phyloP scores from a whole-genome alignment of 345 rosid species.

The Eucalyptus regnans region DNA sequence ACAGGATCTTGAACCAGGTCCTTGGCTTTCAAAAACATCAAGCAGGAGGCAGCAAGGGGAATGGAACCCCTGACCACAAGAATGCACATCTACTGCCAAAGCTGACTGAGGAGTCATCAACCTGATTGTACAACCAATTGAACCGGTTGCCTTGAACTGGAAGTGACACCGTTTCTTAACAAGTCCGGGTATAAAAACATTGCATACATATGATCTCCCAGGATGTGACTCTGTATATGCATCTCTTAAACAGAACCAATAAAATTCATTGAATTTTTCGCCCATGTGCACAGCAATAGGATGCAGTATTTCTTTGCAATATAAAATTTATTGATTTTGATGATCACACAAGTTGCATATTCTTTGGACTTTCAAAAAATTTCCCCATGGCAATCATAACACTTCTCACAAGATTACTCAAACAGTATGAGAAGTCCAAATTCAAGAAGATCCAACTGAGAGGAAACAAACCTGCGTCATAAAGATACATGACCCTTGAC shows the following conservation, averaged over 20 bases:
- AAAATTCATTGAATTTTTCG: neutral
- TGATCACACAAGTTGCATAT: neutral
- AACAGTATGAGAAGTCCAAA: neutral
- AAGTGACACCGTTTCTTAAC: neutral
- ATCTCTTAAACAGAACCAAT: neutral
- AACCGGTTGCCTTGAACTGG: neutral
- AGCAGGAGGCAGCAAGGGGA: neutral
- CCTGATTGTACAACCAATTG: neutral
- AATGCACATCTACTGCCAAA: neutral
- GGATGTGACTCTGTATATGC: neutral
- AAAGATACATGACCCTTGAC: constrained; percentile 78
- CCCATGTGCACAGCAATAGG: neutral
- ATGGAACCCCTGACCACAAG: neutral
- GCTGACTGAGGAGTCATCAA: neutral
- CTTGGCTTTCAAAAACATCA: neutral
- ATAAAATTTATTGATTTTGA: neutral
- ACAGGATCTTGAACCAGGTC: neutral
- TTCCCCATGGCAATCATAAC: neutral
- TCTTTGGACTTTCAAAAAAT: neutral
- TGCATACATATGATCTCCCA: neutral
- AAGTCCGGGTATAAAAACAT: neutral
- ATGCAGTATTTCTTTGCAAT: neutral
- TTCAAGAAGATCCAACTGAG: neutral
- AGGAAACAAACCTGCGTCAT: constrained; percentile 46
- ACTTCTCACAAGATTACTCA: neutral